Evolutionary conservation across 169 alveolate genomes (phyloP).

Genomic region (Babesia bovis): DNA sequence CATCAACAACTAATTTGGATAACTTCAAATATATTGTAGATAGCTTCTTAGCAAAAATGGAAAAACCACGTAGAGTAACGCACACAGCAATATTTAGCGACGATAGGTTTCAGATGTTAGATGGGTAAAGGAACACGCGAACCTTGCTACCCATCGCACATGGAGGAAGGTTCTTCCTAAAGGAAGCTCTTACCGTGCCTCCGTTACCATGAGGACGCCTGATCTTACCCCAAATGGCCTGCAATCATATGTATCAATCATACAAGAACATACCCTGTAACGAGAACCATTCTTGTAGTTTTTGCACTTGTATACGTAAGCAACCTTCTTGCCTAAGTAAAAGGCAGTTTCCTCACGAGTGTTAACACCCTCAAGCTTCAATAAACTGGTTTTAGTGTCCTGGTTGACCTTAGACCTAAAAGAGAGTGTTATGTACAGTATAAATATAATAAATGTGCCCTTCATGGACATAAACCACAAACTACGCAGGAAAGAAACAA

Average conservation of each 20-base stretch:
- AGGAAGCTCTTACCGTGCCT: slow-evolving; percentile 96
- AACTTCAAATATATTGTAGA: no score
- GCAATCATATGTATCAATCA: neutral
- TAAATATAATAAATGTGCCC: no score
- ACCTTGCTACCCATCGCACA: slow-evolving; percentile 93
- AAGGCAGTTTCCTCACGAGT: slow-evolving; percentile 92
- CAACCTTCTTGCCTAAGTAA: slow-evolving; percentile 97
- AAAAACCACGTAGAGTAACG: no score
- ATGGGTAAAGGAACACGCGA: slow-evolving; percentile 96
- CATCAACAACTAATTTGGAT: no score
- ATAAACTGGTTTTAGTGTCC: slow-evolving; percentile 91
- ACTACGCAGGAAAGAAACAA: no score
- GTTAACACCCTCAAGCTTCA: slow-evolving; percentile 94
- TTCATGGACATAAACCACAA: no score
- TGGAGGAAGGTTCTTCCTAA: slow-evolving; percentile 95
- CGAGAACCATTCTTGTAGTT: slow-evolving; percentile 88
- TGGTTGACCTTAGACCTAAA: slow-evolving; percentile 92
- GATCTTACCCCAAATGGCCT: slow-evolving; percentile 96
- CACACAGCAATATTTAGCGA: no score
- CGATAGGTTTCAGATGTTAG: slow-evolving; percentile 76
- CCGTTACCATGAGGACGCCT: slow-evolving; percentile 96
- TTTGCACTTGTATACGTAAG: slow-evolving; percentile 96
- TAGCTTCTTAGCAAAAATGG: no score
- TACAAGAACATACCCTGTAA: slow-evolving; percentile 82
- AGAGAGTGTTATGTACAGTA: no score